Evolutionary conservation across 1,284 basidiomycete genomes (phyloP), one percentile per base, ranked within the genome.

Genomic region (Peniophora sp.): DNA sequence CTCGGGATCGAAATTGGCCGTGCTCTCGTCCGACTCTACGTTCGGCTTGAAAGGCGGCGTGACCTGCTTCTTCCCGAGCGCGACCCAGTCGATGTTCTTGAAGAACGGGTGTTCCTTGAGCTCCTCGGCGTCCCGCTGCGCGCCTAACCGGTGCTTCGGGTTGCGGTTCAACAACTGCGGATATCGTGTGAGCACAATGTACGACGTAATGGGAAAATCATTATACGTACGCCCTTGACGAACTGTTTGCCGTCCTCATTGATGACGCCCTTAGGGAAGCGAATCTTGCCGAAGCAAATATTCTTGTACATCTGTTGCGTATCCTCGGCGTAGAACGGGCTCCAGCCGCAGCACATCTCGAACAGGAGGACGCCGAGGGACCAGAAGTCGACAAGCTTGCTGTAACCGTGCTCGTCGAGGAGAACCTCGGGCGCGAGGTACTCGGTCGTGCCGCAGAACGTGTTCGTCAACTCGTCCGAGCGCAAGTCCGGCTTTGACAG

Each of bases 291-390:
- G 68, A 93, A 94, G 67, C 94, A 98, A 60, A 99, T 99, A 73
- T 96, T 91, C 78, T 94, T 94, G 76, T 99, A 99, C 97, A 99
- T 99, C 70, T 97, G 92, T 67, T 99, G 96, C 16, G 94, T 98
- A 66, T 99, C 97, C 63, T 99, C 97, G 14, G 96, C 96, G 64
- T 99, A 99, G 73, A 99, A 99, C 35, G 97, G 97, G 66, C 90
- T 94, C 97, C 97, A 99, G 16, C 97, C 97, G 62, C 97, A 99
- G 66, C 96, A 99, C 97, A 99, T 99, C 69, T 95, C 92, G 62
- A 95, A 95, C 32, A 95, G 72, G 41, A 92, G 74, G 16, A 95
- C 93, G 48, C 94, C 95, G 11, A 98, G 73, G 48, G 88, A 92
- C 97, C 97, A 99, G 66, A 99, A 99, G 66, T 99, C 97, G 59